phyloP scores from a whole-genome alignment of 2,329 filamentous ascomycete genomes.

The Ceratocystis papillata region DNA sequence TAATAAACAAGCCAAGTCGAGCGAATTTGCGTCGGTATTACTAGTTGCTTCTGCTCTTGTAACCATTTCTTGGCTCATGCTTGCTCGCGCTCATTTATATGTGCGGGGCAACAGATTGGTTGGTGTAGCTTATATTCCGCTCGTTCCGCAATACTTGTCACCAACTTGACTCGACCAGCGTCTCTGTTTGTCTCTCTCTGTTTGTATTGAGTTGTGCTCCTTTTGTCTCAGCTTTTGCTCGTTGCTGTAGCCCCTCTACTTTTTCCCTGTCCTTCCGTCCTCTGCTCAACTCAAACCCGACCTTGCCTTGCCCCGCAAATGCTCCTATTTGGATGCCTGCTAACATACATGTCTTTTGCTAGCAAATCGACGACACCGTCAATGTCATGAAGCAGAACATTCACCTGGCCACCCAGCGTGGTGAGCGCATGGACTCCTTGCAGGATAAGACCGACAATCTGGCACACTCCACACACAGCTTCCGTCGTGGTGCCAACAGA shows the following conservation, averaged over 20 bases:
- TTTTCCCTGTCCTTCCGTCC: neutral
- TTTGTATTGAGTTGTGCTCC: neutral
- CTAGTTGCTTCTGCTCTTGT: neutral
- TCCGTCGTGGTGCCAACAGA: slow-evolving; percentile 90
- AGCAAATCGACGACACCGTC: slow-evolving; percentile 98
- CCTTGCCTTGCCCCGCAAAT: neutral
- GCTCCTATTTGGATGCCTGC: slow-evolving; percentile 15
- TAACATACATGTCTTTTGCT: slow-evolving; percentile 26
- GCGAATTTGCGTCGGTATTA: too few relatives aligned
- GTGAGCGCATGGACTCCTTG: slow-evolving; percentile 73
- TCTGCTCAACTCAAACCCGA: neutral
- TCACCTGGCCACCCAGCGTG: slow-evolving; percentile 89
- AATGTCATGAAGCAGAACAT: slow-evolving; percentile 96
- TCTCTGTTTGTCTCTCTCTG: neutral
- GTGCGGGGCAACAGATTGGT: slow-evolving; percentile 2
- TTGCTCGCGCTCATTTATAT: neutral
- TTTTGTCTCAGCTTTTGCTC: slow-evolving; percentile 5
- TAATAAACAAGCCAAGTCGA: neutral
- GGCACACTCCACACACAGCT: slow-evolving; percentile 83
- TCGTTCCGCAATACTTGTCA: slow-evolving; percentile 8
- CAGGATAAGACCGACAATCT: slow-evolving; percentile 94
- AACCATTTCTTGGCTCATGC: neutral
- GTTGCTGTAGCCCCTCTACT: neutral
- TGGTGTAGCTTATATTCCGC: neutral
- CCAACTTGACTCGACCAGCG: neutral